Conservation (phyloP, 805 yeast species). For the Candida germanica region DNA sequence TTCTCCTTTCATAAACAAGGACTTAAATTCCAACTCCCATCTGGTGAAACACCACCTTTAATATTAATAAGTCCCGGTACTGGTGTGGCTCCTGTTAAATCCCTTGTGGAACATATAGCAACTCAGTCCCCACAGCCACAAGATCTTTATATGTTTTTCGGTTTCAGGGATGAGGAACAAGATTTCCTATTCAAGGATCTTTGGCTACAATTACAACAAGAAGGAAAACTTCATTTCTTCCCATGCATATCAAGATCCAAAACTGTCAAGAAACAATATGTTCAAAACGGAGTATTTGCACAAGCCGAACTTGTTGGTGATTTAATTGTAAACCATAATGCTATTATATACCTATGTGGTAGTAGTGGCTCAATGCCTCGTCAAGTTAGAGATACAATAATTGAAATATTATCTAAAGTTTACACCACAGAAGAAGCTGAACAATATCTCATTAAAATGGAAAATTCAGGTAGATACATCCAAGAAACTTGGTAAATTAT, state of each 20-base stretch:
- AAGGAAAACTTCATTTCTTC: slow-evolving; percentile 26
- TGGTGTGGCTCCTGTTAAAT: slow-evolving; percentile 91
- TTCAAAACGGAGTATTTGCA: slow-evolving; percentile 67
- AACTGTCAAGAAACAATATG: slow-evolving; percentile 52
- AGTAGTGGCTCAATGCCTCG: slow-evolving; percentile 93
- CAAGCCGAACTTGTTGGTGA: slow-evolving; percentile 49
- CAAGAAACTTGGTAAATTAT: slow-evolving; percentile 81
- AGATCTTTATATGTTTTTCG: slow-evolving; percentile 60
- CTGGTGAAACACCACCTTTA: slow-evolving; percentile 37
- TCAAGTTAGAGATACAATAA: slow-evolving; percentile 78
- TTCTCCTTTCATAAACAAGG: slow-evolving; percentile 50
- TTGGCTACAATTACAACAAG: slow-evolving; percentile 44
- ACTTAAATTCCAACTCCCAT: slow-evolving; percentile 26
- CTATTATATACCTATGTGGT: slow-evolving; percentile 80
- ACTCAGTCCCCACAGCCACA: no score
- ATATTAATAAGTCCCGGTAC: slow-evolving; percentile 91
- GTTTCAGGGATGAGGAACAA: slow-evolving; percentile 61
- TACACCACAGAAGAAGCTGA: slow-evolving; percentile 45
- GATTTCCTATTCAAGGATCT: slow-evolving; percentile 65
- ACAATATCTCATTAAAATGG: slow-evolving; percentile 54
- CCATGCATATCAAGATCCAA: slow-evolving; percentile 49
- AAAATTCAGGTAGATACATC: slow-evolving; percentile 60
- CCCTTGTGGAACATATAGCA: slow-evolving; percentile 47
- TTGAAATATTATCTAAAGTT: slow-evolving; percentile 53
- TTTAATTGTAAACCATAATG: slow-evolving; percentile 52